Evolutionary conservation across 23 red algal species (phyloP).

Genomic region (Pyropia haitanensis): DNA sequence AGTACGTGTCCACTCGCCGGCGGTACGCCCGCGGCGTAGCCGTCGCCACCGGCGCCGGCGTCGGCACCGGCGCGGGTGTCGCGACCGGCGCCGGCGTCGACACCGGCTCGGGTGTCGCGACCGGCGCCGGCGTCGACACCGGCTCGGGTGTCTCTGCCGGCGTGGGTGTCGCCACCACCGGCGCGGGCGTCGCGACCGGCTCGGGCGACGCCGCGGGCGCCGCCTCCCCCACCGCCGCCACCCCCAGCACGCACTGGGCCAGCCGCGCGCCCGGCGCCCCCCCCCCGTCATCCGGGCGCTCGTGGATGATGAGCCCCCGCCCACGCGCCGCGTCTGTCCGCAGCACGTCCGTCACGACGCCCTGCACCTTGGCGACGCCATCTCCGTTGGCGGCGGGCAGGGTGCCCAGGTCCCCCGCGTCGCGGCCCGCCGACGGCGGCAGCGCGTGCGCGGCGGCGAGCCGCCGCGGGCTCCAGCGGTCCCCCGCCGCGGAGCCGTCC

Average conservation of each 20-base stretch:
- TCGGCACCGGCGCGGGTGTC: too few species aligned
- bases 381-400: slow-evolving; percentile 7
- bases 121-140: too few species aligned
- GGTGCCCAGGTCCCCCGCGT: slow-evolving; percentile 54
- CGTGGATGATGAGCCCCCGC: slow-evolving; percentile 35
- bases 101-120: too few species aligned
- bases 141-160: too few species aligned
- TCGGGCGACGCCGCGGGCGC: too few species aligned
- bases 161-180: too few species aligned
- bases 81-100: too few species aligned
- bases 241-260: slow-evolving; percentile 40
- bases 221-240: neutral
- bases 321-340: slow-evolving; percentile 17
- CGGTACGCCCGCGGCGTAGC: too few species aligned
- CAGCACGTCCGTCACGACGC: slow-evolving; percentile 14
- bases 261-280: slow-evolving; percentile 30
- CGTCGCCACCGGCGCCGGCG: too few species aligned
- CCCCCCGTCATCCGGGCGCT: slow-evolving; percentile 31
- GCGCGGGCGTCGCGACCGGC: too few species aligned
- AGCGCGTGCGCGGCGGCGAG: slow-evolving; percentile 8
- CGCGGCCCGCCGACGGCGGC: slow-evolving; percentile 1
- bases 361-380: neutral
- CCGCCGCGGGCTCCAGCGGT: slow-evolving; percentile 15
- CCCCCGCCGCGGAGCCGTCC: slow-evolving; percentile 34
- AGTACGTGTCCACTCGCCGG: too few species aligned